Evolutionary conservation across 179 eudicot genomes (phyloP), one percentile per base, ranked within the genome.

Genomic region (Beta lomatogona): DNA sequence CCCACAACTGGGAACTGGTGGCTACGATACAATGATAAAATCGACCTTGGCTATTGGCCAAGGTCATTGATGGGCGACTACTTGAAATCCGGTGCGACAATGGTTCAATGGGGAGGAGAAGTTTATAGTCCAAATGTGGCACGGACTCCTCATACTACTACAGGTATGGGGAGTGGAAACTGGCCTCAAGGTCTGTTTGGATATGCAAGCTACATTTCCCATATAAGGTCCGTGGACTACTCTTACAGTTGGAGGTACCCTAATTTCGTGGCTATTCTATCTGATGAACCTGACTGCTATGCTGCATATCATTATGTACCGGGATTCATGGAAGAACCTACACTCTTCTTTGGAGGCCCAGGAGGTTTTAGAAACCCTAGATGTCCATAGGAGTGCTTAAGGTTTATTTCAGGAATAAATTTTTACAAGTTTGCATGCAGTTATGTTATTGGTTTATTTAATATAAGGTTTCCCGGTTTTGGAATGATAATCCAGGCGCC

Each of bases 11-110:
- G 59, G 63, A 89, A 91, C 41, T 93, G 92, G 93, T 93, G 97
- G 97, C 77, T 91, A 67, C 80, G 74, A 50, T 66, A 83, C 55
- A 83, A 88, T 2, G 89, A 89, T 21, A 70, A 60, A 18, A 72
- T 84, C 76, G 84, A 87, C 83, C 75, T 93, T 11, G 94, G 97
- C n/a, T 93, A 93, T 55, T 91, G 91, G 89, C 97, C 97, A 2
- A 7, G 59, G 0, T 73, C 83, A 15, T 82, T 91, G 4, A 89
- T 93, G 72, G 3, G 31, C 0, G 3, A 0, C 9, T 44, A 69
- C 63, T 72, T 90, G 19, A 73, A 45, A 3, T 11, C 78, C 25
- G 75, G 89, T 3, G 92, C 92, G 0, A 36, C 55, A 46, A 5
- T 31, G 84, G 91, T 85, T 10, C 85, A 86, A 72, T 93, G 94